Conservation (phyloP, 2,329 filamentous ascomycete species). For the Chaetomiaceae sp. region DNA sequence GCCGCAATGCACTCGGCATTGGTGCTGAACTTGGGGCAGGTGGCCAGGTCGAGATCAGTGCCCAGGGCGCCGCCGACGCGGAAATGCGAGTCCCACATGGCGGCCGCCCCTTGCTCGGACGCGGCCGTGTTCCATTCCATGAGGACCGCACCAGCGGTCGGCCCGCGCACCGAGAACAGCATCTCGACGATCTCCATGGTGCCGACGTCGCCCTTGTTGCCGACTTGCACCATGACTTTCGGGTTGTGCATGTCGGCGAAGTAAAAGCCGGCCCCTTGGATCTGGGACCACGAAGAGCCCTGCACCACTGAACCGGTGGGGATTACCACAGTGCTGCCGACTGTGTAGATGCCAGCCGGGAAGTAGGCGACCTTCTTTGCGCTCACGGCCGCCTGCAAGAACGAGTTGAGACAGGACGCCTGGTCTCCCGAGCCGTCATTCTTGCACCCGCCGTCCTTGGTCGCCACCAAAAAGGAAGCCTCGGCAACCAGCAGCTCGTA, state of each 20-base stretch:
- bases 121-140: conserved; percentile 57
- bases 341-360: conserved; percentile 47
- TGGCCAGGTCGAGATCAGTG: too few relatives aligned
- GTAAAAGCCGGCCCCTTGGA: conserved; percentile 46
- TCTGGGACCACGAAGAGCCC: conserved; percentile 48
- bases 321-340: conserved; percentile 40
- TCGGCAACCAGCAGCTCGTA: conserved; percentile 53
- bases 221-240: conserved; percentile 55
- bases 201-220: conserved; percentile 52
- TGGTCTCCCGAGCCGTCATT: conserved; percentile 38
- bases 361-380: conserved; percentile 46
- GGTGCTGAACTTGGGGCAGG: conserved; percentile 23
- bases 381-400: conserved; percentile 49
- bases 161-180: conserved; percentile 59
- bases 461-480: conserved; percentile 48
- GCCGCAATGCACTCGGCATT: conserved; percentile 29
- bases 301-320: conserved; percentile 43
- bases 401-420: conserved; percentile 34
- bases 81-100: too few relatives aligned
- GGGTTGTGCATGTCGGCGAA: conserved; percentile 55
- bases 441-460: conserved; percentile 7
- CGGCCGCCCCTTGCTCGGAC: not conserved
- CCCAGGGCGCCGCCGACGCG: too few relatives aligned
- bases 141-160: conserved; percentile 59
- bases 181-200: conserved; percentile 63